Conservation (phyloP, 2,329 filamentous ascomycete species). For the Macrophomina tecta region DNA sequence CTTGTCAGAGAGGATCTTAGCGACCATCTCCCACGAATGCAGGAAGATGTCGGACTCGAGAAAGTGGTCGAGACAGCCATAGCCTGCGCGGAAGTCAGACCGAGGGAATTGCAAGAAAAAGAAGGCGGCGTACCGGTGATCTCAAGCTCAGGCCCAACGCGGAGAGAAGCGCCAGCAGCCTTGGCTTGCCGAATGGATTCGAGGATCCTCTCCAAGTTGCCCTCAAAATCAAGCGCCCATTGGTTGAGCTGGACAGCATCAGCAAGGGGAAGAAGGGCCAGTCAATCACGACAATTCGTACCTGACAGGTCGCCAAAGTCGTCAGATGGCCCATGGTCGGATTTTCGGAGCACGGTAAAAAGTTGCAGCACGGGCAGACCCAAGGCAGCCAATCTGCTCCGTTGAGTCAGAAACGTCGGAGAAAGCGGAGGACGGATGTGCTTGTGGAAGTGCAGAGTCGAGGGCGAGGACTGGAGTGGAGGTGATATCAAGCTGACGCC, state of each 20-base stretch:
- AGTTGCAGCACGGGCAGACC: neutral
- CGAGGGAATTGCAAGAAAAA: neutral
- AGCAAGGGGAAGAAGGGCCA: neutral
- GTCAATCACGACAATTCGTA: neutral
- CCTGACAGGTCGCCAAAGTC: conserved; percentile 29
- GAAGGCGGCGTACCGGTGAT: conserved; percentile 43
- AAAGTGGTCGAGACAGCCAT: conserved; percentile 71
- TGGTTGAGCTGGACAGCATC: conserved; percentile 45
- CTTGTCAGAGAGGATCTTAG: conserved; percentile 64
- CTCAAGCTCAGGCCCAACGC: conserved; percentile 61
- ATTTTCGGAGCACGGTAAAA: neutral
- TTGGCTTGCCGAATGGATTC: conserved; percentile 68
- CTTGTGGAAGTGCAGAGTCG: neutral
- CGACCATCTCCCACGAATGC: conserved; percentile 62
- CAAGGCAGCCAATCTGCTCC: neutral
- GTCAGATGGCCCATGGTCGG: conserved; percentile 29
- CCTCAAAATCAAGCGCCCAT: conserved; percentile 65
- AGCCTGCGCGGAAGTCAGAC: conserved; percentile 50
- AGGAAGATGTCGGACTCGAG: conserved; percentile 49
- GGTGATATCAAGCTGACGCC: conserved; percentile 16
- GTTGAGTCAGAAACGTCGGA: neutral
- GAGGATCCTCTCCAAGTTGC: conserved; percentile 68
- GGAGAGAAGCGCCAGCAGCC: conserved; percentile 64
- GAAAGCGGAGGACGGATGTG: neutral
- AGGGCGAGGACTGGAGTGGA: neutral